These are phyloP conservation scores for Heliosperma pusillum DNA, from an alignment of 148 eudicot genomes.

Conservation along the genomic window DNA sequence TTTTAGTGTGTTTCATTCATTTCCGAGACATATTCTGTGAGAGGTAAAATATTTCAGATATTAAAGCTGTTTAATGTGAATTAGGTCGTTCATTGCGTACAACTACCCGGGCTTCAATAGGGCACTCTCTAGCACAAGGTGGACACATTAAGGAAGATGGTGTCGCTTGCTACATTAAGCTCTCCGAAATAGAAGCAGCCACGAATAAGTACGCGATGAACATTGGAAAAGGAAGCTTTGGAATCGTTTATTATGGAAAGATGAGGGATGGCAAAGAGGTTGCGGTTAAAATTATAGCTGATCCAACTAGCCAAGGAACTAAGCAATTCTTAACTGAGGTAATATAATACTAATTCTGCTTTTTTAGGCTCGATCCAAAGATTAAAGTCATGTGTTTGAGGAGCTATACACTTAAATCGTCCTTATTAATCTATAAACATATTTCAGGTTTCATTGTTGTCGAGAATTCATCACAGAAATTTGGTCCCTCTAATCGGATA, in stretches of 20 bases:
- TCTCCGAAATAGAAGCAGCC: conserved; percentile 73
- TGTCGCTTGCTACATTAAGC: conserved; percentile 62
- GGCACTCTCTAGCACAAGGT: conserved; percentile 44
- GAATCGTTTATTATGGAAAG: conserved; percentile 91
- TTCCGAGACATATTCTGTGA: neutral
- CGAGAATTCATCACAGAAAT: conserved; percentile 94
- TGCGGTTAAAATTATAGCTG: conserved; percentile 84
- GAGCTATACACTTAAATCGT: neutral
- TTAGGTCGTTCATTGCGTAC: conserved; percentile 45
- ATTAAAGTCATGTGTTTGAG: no score
- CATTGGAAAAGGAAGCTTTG: conserved; percentile 92
- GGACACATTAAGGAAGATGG: conserved; percentile 76
- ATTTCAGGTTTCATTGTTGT: conserved; percentile 79
- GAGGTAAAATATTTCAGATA: conserved; percentile 11
- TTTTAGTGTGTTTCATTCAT: neutral
- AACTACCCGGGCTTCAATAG: conserved; percentile 42
- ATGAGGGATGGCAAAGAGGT: conserved; percentile 85
- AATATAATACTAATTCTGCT: neutral
- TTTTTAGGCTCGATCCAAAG: neutral
- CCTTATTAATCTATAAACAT: neutral
- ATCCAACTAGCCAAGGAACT: conserved; percentile 80
- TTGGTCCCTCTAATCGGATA: conserved; percentile 94
- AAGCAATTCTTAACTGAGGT: conserved; percentile 96
- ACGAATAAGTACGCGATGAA: conserved; percentile 59
- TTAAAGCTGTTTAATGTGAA: conserved; percentile 18